These are phyloP conservation scores for Lentinula sp. DNA, from an alignment of 768 basidiomycete genomes.

Conservation along the genomic window DNA sequence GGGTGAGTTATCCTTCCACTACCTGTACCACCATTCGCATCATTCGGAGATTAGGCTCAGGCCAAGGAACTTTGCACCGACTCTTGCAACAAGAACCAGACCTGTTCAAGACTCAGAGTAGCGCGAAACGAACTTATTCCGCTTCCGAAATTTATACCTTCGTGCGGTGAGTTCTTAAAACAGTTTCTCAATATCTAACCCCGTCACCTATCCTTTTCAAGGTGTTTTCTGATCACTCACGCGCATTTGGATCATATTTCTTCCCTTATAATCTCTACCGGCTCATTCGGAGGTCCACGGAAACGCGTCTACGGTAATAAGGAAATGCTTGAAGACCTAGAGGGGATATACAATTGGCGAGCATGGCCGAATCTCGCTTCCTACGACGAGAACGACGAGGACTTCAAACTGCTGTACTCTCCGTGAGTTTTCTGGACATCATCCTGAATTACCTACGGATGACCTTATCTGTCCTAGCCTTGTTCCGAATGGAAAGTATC, in stretches of 20 bases:
- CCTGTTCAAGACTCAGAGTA: constrained; percentile 38
- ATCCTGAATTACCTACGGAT: constrained; percentile 2
- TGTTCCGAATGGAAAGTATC: constrained; percentile 45
- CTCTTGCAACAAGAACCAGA: constrained; percentile 52
- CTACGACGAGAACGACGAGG: constrained; percentile 58
- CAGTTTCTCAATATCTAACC: not conserved
- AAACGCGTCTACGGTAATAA: constrained; percentile 60
- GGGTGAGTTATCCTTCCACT: constrained; percentile 39
- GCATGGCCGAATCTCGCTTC: constrained; percentile 86
- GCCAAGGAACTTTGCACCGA: constrained; percentile 67
- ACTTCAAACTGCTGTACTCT: constrained; percentile 56
- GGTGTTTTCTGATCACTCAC: constrained; percentile 83
- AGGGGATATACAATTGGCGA: constrained; percentile 68
- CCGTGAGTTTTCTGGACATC: constrained; percentile 37
- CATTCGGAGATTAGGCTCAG: constrained; percentile 59
- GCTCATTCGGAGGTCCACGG: constrained; percentile 55
- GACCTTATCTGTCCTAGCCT: constrained; percentile 30
- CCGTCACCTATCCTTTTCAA: constrained; percentile 20
- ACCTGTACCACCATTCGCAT: not conserved
- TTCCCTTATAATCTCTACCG: constrained; percentile 79
- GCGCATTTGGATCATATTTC: constrained; percentile 89
- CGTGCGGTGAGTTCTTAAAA: constrained; percentile 31
- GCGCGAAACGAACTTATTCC: constrained; percentile 22
- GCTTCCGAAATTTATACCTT: constrained; percentile 51
- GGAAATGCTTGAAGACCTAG: constrained; percentile 61